These are phyloP conservation scores for Ceratocystiopsis brevicomis DNA, from an alignment of 2,329 filamentous ascomycete species.

Conservation along the genomic window DNA sequence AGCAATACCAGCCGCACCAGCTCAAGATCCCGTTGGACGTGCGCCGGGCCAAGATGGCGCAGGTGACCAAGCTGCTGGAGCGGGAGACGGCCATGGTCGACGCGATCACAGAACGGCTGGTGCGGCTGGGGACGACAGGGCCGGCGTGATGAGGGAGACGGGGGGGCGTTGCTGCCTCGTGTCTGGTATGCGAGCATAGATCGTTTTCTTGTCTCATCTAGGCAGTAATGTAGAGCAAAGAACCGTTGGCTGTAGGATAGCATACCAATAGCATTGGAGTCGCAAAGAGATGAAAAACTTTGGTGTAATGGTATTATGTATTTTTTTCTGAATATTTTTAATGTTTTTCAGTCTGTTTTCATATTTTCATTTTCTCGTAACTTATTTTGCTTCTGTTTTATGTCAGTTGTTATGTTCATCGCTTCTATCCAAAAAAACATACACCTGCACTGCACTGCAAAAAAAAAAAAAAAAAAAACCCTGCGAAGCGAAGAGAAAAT, in stretches of 20 bases:
- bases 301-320: too few species aligned
- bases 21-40: slow-evolving; percentile 40
- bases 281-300: too few species aligned
- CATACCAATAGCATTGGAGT: too few species aligned
- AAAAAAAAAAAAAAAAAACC: background rate
- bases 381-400: too few species aligned
- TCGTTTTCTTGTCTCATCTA: too few species aligned
- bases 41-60: slow-evolving; percentile 40
- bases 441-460: too few species aligned
- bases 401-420: background rate
- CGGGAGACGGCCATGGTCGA: slow-evolving; percentile 50
- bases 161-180: too few species aligned
- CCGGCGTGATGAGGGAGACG: slow-evolving; percentile 4
- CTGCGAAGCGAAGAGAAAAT: background rate
- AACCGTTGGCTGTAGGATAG: too few species aligned
- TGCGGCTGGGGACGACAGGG: slow-evolving; percentile 27
- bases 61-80: slow-evolving; percentile 44
- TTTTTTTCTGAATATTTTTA: too few species aligned
- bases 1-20: slow-evolving; percentile 10
- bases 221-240: too few species aligned
- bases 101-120: slow-evolving; percentile 42
- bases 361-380: background rate
- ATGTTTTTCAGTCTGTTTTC: too few species aligned
- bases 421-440: background rate
- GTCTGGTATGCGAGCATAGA: too few species aligned